Evolutionary conservation across 2,329 filamentous ascomycete species (phyloP), one percentile per base, ranked within the genome.

Genomic region (Aspergillus sp.): DNA sequence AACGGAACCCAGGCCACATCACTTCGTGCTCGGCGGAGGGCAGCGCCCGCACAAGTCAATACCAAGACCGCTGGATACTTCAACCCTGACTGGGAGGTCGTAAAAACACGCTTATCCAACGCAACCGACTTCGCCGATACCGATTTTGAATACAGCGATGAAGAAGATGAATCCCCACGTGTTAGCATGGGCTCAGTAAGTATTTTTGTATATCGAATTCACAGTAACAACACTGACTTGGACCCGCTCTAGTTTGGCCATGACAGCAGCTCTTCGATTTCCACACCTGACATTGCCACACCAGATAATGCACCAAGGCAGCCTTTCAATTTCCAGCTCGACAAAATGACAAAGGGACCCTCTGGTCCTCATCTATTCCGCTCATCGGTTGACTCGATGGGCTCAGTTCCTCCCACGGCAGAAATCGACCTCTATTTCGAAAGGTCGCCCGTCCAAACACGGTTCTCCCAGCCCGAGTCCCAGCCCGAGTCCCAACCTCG

Each of bases 351-450:
- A 11, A 83, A 93, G 73, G 93, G 93, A 0, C 93, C 93, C 3
- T 84, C 85, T 66, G 93, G 93, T 2, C 93, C 93, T 17, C 93
- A 97, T 77, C 82, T 97, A n/a, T 96, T 97, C 76, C 86, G 90
- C 82, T 85, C 43, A 83, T 86, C 52, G 41, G 56, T 66, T 40
- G 59, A 57, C 49, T 65, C 63, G 14, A 63, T 64, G 7, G 55
- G 55, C 11, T 62, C 59, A 23, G 49, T 44, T 12, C 52, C 56
- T 35, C 33, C 33, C n/a, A 54, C 60, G 5, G 57, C 62, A 4
- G 64, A 67, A 11, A 57, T 67, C n/a, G 60, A 64, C 40, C 35
- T 67, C 27, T 60, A 62, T 40, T 61, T 65, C 21, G 58, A 65
- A 14, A 56, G 56, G 21, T 63, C 64, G 4, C 61, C 62, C 6